phyloP scores from a whole-genome alignment of 768 basidiomycete genomes.

The Mycena albidolilacea region DNA sequence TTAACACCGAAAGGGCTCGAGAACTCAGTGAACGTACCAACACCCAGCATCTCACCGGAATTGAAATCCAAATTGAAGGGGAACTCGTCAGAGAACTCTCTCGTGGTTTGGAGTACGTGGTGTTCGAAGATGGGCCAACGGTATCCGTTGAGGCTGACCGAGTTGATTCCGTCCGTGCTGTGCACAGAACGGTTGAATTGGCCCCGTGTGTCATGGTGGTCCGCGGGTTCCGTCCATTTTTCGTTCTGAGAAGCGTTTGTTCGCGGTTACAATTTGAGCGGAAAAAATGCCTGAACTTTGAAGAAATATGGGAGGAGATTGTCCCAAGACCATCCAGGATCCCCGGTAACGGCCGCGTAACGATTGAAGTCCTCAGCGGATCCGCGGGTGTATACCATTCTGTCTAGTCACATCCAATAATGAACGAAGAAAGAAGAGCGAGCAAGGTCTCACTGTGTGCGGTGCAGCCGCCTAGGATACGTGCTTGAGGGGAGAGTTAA shows the following conservation, averaged over 20 bases:
- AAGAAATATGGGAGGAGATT: background rate
- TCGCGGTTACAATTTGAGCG: background rate
- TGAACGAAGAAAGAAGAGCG: background rate
- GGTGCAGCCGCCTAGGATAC: background rate
- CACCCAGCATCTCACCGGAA: background rate
- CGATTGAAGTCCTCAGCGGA: background rate
- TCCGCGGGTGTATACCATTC: background rate
- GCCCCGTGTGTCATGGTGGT: background rate
- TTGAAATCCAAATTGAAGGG: background rate
- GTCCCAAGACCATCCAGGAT: slow-evolving; percentile 1
- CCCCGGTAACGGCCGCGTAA: background rate
- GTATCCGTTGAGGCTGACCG: no score
- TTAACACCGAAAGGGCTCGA: background rate
- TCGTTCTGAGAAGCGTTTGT: background rate
- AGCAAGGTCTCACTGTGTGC: background rate
- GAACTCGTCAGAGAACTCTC: background rate
- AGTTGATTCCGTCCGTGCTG: no score
- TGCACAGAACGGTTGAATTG: background rate
- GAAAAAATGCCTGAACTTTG: background rate
- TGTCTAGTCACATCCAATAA: background rate
- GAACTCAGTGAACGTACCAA: background rate
- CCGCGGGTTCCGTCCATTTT: background rate
- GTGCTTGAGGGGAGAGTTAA: background rate
- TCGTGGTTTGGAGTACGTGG: no score
- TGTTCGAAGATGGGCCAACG: no score